A percentile compares a stretch with the other conserved stretches of the same genome.
phyloP scores from a whole-genome alignment of 805 yeast species.

The Starmerella apicola region DNA sequence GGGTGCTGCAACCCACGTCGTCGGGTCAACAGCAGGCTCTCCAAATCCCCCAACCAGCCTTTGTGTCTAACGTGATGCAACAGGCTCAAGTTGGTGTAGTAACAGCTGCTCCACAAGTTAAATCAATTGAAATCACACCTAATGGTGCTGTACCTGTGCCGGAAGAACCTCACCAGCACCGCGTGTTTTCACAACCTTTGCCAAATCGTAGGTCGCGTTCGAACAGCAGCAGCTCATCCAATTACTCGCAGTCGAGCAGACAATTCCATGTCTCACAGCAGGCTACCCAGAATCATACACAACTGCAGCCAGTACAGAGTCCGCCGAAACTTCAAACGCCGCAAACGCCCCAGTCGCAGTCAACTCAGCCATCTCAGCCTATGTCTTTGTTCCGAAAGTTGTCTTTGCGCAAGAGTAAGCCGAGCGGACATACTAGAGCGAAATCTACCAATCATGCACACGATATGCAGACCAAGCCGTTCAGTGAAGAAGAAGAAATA shows the following conservation, averaged over 20 bases:
- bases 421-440: conserved; percentile 16
- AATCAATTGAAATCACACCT: conserved; percentile 4
- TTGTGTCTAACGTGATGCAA: conserved; percentile 5
- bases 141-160: not conserved
- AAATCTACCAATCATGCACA: conserved; percentile 18
- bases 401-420: conserved; percentile 16
- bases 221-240: not conserved
- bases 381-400: conserved; percentile 17
- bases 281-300: not conserved
- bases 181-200: conserved; percentile 7
- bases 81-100: conserved; percentile 12
- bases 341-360: not conserved
- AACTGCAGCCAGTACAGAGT: not conserved
- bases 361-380: not conserved
- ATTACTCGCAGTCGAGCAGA: not conserved
- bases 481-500: not conserved
- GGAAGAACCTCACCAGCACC: not conserved
- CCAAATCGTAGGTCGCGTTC: conserved; percentile 1
- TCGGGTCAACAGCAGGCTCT: too few relatives aligned
- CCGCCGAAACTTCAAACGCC: not conserved
- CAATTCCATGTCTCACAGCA: conserved; percentile 1
- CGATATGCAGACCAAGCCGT: not conserved
- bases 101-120: conserved; percentile 6
- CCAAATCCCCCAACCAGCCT: conserved; percentile 5
- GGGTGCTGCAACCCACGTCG: too few relatives aligned